These are phyloP conservation scores for Blepharisma undulans DNA, from an alignment of 169 alveolate genomes.

Conservation along the genomic window DNA sequence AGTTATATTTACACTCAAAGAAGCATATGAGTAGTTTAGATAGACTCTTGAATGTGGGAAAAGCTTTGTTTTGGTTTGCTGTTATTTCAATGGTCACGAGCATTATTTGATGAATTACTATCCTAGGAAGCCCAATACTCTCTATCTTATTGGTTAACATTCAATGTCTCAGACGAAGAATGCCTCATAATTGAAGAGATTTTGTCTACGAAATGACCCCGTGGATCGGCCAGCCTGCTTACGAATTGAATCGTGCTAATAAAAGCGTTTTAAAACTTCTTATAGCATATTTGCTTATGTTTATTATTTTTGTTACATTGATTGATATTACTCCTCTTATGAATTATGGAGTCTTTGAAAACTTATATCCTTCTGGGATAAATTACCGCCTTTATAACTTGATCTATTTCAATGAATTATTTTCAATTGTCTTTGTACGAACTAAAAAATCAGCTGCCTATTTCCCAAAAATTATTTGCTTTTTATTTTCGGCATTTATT, in stretches of 20 bases:
- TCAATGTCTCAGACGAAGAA: too few relatives aligned
- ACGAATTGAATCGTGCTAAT: background rate
- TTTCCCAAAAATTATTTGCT: constrained; percentile 1
- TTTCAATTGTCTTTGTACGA: background rate
- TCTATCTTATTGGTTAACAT: too few relatives aligned
- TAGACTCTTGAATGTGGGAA: background rate
- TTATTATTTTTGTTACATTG: background rate
- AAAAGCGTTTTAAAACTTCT: background rate
- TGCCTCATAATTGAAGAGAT: background rate
- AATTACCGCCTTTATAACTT: background rate
- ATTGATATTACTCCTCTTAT: background rate
- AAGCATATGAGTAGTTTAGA: background rate
- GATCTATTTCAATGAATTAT: background rate
- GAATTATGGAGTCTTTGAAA: background rate
- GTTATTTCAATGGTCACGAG: constrained; percentile 7
- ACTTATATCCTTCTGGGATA: background rate
- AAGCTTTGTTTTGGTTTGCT: background rate
- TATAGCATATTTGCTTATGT: background rate
- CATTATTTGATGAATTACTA: background rate
- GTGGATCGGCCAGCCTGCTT: constrained; percentile 31
- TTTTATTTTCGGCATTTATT: background rate
- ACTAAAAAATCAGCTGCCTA: constrained; percentile 13
- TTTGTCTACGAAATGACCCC: background rate
- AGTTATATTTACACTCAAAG: background rate
- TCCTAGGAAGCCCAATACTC: constrained; percentile 8